Percentiles rank a stretch among this genome's conserved stretches.
These are phyloP conservation scores for Cladosporium velox DNA, from an alignment of 2,329 filamentous ascomycete species.

Conservation along the genomic window DNA sequence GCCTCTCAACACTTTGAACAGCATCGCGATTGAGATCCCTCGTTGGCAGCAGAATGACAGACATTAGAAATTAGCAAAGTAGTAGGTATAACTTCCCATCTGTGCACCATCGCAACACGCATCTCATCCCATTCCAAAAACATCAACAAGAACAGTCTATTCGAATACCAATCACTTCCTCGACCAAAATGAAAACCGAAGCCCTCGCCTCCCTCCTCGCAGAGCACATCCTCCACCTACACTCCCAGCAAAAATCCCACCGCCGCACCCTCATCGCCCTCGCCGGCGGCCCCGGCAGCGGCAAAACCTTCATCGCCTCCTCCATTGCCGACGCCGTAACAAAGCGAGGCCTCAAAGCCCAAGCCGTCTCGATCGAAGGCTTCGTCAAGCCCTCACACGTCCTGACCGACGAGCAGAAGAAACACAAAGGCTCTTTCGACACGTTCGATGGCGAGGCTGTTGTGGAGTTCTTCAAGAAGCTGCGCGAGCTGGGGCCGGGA, in stretches of 20 bases:
- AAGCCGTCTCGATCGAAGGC: slow-evolving; percentile 18
- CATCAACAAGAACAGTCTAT: too few relatives aligned
- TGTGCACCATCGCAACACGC: too few relatives aligned
- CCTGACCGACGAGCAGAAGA: slow-evolving; percentile 6
- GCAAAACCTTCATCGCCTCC: slow-evolving; percentile 16
- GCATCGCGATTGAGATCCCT: not conserved
- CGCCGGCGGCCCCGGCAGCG: slow-evolving; percentile 21
- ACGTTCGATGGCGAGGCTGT: slow-evolving; percentile 20
- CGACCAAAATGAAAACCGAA: slow-evolving; percentile 12
- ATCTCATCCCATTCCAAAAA: too few relatives aligned
- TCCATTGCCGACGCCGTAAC: slow-evolving; percentile 12
- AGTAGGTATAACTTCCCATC: not conserved
- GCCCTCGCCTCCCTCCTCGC: slow-evolving; percentile 4
- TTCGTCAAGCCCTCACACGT: slow-evolving; percentile 19
- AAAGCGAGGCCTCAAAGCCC: slow-evolving; percentile 13
- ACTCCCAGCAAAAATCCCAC: not conserved
- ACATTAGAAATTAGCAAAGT: too few relatives aligned
- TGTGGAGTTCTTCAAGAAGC: slow-evolving; percentile 12
- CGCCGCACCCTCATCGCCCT: slow-evolving; percentile 19
- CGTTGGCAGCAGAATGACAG: too few relatives aligned
- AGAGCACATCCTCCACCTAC: not conserved
- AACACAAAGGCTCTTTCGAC: slow-evolving; percentile 13
- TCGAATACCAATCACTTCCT: too few relatives aligned
- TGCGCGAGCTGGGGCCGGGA: slow-evolving; percentile 14
- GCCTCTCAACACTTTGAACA: not conserved